Conservation (phyloP, 495 filamentous ascomycete species). For the Podospora pseudoanserina region DNA sequence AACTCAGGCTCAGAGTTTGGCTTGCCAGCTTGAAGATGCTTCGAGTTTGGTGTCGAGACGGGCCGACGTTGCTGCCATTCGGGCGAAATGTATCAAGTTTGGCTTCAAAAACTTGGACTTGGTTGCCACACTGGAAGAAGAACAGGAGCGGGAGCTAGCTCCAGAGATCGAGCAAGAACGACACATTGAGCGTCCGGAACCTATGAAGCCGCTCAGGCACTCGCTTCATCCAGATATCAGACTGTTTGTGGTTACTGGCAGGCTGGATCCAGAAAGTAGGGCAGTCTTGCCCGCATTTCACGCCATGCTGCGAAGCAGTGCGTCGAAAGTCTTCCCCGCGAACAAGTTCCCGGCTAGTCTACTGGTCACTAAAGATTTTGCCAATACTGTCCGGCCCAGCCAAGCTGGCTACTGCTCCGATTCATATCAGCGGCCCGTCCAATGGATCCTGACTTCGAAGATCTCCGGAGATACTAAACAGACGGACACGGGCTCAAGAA, state of each 20-base stretch:
- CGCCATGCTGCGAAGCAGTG: slow-evolving; percentile 36
- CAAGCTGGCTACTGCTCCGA: slow-evolving; percentile 35
- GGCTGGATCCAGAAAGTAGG: slow-evolving; percentile 14
- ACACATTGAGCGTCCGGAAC: slow-evolving; percentile 49
- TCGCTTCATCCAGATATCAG: slow-evolving; percentile 44
- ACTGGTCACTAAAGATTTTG: slow-evolving; percentile 56
- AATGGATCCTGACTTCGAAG: slow-evolving; percentile 48
- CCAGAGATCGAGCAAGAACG: slow-evolving; percentile 60
- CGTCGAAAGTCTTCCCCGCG: slow-evolving; percentile 23
- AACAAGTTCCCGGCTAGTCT: slow-evolving; percentile 42
- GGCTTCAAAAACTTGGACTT: slow-evolving; percentile 3
- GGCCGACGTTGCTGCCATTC: slow-evolving; percentile 49
- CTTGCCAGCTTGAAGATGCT: background rate
- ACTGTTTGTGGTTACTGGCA: slow-evolving; percentile 21
- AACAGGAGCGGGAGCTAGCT: slow-evolving; percentile 66
- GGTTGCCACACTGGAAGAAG: slow-evolving; percentile 50
- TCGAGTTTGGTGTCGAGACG: slow-evolving; percentile 20
- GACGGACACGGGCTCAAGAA: background rate
- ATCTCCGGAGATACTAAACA: background rate
- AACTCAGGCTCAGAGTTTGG: background rate
- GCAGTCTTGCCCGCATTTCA: slow-evolving; percentile 51
- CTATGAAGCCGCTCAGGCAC: slow-evolving; percentile 39
- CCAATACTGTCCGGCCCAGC: slow-evolving; percentile 39
- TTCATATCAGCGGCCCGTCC: slow-evolving; percentile 53
- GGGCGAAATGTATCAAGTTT: slow-evolving; percentile 44